Base-by-base conservation (phyloP, 768 basidiomycete species). In the Psilocybe sp. region DNA sequence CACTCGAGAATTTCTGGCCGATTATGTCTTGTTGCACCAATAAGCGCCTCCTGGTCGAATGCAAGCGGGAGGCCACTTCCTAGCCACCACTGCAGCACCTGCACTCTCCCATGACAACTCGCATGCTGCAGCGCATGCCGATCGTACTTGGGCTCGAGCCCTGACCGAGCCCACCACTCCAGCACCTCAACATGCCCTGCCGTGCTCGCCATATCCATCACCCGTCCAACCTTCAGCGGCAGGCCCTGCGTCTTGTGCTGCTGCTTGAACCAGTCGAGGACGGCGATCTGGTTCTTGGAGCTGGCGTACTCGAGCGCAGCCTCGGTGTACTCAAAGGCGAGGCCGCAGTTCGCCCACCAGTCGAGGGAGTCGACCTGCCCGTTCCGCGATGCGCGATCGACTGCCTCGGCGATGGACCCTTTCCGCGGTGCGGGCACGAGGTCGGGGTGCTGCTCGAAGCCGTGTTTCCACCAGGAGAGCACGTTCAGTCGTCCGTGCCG, bases 111-210 rank as follows among this genome's bases (percentile, higher is more conserved):
- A 47, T 84, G 79, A 67, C 84, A 86, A 54, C 86, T 87, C 1
- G 91, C 89, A 52, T 87, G 83, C 51, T 89, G 82, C 55, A 92
- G 69, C 23, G 87, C 87, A 54, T 84, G 79, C 38, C 80, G 78
- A 60, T 92, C 89, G 65, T 90, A 89, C 60, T 88, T 88, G 53
- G 80, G 79, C 40, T 90, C 89, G 35, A 91, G 74, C 51, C 84
- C 82, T 1, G 88, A 89, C 3, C 79, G 75, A 2, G 85, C 81
- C 90, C 90, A 93, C 90, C 91, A 93, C 63, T 88, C 87, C 34
- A 93, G 78, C 2, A 82, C 85, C 15, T 79, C 74, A 35, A 89
- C 82, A 57, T 89, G 79, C 1, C 89, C 89, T 6, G 87, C 85
- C 14, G 80, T 85, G 60, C 85, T 86, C 11, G 92, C 91, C 76